These are phyloP conservation scores for Colletotrichum sp. DNA, from an alignment of 2,329 filamentous ascomycete genomes.

Conservation along the genomic window DNA sequence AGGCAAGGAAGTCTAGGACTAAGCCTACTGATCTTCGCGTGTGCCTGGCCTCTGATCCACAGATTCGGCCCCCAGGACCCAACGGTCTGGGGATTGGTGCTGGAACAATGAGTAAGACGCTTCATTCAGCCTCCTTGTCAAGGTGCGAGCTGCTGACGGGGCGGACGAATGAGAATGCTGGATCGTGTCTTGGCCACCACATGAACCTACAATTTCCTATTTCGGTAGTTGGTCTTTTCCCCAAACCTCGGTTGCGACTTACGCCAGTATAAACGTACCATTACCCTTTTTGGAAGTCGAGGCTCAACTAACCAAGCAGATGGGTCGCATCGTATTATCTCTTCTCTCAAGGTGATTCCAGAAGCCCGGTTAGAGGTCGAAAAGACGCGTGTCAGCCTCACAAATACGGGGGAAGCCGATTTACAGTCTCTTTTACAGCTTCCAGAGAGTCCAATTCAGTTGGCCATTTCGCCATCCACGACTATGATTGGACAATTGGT, in stretches of 20 bases:
- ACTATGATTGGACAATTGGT: background rate
- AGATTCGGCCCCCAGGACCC: background rate
- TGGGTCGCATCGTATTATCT: background rate
- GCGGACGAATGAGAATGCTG: background rate
- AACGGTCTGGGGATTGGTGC: background rate
- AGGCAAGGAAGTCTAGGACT: background rate
- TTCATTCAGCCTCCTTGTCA: background rate
- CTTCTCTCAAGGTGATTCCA: background rate
- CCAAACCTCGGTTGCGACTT: background rate
- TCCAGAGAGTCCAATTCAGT: background rate
- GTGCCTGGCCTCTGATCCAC: background rate
- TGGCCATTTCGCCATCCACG: background rate
- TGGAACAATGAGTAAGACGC: background rate
- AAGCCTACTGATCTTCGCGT: background rate
- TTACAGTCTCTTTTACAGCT: background rate
- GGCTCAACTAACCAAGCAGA: background rate
- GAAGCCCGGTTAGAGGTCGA: background rate
- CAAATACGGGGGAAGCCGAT: background rate
- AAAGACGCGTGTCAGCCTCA: background rate
- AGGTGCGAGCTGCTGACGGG: background rate
- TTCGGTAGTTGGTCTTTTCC: background rate
- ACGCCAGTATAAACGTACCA: background rate
- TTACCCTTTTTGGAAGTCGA: background rate
- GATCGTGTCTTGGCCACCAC: background rate
- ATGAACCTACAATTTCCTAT: background rate